Evolutionary conservation across 306 rosid genomes (phyloP).

Genomic region (Prunus campanulata): DNA sequence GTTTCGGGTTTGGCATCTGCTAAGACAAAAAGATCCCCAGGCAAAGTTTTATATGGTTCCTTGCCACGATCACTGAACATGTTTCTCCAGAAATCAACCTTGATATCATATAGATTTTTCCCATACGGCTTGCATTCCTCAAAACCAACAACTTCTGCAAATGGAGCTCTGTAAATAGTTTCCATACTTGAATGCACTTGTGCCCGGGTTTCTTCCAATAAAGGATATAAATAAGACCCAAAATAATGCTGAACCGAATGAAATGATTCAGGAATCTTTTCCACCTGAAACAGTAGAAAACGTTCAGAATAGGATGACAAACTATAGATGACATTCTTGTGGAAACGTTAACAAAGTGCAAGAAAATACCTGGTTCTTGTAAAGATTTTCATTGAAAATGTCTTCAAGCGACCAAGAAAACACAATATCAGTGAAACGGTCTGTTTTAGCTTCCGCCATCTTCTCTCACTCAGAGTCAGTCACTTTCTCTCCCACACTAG

Average conservation of each 20-base stretch:
- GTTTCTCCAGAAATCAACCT: constrained; percentile 49
- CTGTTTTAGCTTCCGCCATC: not conserved
- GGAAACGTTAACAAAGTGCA: not conserved
- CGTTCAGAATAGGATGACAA: not conserved
- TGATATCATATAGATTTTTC: constrained; percentile 28
- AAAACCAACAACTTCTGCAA: constrained; percentile 41
- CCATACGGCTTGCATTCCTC: constrained; percentile 18
- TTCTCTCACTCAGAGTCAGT: not conserved
- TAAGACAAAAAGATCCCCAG: constrained; percentile 63
- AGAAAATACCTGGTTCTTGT: constrained; percentile 35
- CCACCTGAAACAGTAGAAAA: constrained; percentile 32
- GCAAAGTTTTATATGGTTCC: constrained; percentile 56
- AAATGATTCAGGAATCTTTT: constrained; percentile 45
- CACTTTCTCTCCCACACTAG: not conserved
- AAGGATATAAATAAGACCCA: constrained; percentile 43
- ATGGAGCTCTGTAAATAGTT: constrained; percentile 42
- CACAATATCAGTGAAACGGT: constrained; percentile 29
- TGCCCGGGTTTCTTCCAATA: constrained; percentile 71
- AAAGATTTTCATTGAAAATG: constrained; percentile 42
- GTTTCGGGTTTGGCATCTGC: constrained; percentile 55
- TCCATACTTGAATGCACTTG: constrained; percentile 55
- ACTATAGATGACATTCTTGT: not conserved
- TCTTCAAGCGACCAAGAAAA: constrained; percentile 64
- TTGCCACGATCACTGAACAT: constrained; percentile 45
- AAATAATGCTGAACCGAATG: constrained; percentile 41